phyloP scores from a whole-genome alignment of 345 rosid genomes.

The Raphanus sativus region DNA sequence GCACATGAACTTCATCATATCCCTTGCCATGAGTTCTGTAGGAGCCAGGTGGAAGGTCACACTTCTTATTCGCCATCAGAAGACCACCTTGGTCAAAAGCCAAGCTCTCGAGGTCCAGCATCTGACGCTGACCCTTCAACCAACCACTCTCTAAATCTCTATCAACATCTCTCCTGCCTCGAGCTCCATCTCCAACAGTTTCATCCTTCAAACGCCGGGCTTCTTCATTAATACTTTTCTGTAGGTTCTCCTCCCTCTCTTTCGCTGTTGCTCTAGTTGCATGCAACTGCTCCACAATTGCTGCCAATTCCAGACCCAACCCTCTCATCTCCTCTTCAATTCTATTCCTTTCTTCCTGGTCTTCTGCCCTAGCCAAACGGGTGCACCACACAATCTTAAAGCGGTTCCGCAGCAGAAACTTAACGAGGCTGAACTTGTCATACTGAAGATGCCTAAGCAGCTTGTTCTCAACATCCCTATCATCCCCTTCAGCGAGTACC shows the following conservation, averaged over 20 bases:
- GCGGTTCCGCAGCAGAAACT: slow-evolving; percentile 60
- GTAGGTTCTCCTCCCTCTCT: slow-evolving; percentile 78
- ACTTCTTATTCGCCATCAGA: slow-evolving; percentile 67
- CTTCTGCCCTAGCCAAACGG: slow-evolving; percentile 79
- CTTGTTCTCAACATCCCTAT: slow-evolving; percentile 74
- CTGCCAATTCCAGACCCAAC: slow-evolving; percentile 63
- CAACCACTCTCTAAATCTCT: slow-evolving; percentile 66
- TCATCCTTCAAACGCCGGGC: slow-evolving; percentile 72
- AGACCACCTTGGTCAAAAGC: slow-evolving; percentile 83
- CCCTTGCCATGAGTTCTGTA: slow-evolving; percentile 65
- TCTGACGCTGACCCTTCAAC: slow-evolving; percentile 71
- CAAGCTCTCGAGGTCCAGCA: slow-evolving; percentile 70
- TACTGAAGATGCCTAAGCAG: slow-evolving; percentile 55
- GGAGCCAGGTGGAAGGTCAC: slow-evolving; percentile 76
- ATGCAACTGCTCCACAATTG: slow-evolving; percentile 76
- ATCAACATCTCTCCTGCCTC: slow-evolving; percentile 49
- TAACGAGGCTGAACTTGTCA: slow-evolving; percentile 67
- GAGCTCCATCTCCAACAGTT: slow-evolving; percentile 53
- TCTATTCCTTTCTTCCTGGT: slow-evolving; percentile 64
- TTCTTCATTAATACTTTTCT: slow-evolving; percentile 86
- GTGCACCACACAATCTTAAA: slow-evolving; percentile 90
- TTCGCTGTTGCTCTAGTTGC: slow-evolving; percentile 84
- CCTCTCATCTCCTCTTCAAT: slow-evolving; percentile 77
- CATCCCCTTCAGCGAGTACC: slow-evolving; percentile 76
- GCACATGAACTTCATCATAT: slow-evolving; percentile 95